Percentiles rank a stretch among this genome's conserved stretches.
phyloP scores from a whole-genome alignment of 1,284 basidiomycete genomes.

The Neolentinus lepideus region DNA sequence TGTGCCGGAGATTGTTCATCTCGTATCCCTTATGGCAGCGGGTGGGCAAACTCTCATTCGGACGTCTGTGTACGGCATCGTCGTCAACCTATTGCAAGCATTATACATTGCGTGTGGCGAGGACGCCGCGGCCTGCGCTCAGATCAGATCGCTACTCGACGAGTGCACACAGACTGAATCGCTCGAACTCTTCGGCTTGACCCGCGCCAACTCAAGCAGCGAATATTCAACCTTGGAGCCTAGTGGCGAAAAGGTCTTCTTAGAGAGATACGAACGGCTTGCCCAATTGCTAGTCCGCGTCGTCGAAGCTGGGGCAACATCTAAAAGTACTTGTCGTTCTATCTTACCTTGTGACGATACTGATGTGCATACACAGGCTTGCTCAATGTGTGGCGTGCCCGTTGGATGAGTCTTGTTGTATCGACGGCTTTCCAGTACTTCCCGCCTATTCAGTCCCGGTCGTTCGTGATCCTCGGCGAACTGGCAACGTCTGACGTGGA shows the following conservation, averaged over 20 bases:
- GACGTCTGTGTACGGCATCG: constrained; percentile 73
- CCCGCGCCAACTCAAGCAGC: constrained; percentile 48
- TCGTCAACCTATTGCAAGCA: constrained; percentile 77
- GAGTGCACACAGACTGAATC: constrained; percentile 51
- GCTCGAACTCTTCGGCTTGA: constrained; percentile 71
- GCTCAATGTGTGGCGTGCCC: constrained; percentile 86
- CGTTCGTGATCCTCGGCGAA: constrained; percentile 80
- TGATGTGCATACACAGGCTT: constrained; percentile 44
- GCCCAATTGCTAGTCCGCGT: constrained; percentile 59
- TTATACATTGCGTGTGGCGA: constrained; percentile 55
- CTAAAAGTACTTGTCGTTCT: constrained; percentile 23
- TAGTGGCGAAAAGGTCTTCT: constrained; percentile 48
- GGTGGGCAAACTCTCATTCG: constrained; percentile 70
- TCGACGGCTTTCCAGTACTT: constrained; percentile 92
- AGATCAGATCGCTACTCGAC: constrained; percentile 54
- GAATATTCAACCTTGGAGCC: constrained; percentile 56
- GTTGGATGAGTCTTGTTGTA: constrained; percentile 91
- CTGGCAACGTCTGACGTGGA: constrained; percentile 78
- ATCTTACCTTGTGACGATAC: not conserved
- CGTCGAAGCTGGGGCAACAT: constrained; percentile 44
- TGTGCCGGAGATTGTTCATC: constrained; percentile 76
- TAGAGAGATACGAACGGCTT: constrained; percentile 65
- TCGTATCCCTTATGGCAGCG: constrained; percentile 69
- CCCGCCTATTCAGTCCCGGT: constrained; percentile 83
- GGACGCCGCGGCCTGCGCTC: constrained; percentile 44